Percentiles rank a stretch among this genome's conserved stretches.
Conservation (phyloP, 306 rosid species). For the Rosa multiflora region DNA sequence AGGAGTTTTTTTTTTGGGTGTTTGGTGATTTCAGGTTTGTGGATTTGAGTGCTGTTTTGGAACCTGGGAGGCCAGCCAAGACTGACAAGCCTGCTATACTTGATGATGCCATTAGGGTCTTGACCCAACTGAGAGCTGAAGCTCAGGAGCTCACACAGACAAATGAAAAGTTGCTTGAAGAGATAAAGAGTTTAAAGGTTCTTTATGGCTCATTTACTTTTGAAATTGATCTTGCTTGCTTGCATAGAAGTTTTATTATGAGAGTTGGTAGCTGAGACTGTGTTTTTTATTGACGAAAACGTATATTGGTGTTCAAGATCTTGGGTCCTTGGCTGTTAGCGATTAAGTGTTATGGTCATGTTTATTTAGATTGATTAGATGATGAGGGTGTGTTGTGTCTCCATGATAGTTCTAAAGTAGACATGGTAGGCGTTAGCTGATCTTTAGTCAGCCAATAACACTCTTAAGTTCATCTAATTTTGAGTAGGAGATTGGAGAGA, state of each 20-base stretch:
- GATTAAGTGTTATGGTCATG: neutral
- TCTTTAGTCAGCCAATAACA: neutral
- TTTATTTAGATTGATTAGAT: neutral
- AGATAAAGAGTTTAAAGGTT: constrained; percentile 79
- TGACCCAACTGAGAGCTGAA: constrained; percentile 74
- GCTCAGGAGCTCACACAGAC: constrained; percentile 71
- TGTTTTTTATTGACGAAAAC: neutral
- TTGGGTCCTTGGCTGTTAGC: neutral
- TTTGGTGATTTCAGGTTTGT: constrained; percentile 51
- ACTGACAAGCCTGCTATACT: constrained; percentile 77
- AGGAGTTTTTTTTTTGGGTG: neutral
- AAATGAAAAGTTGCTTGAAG: constrained; percentile 69
- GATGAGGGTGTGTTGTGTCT: neutral
- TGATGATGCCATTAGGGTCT: constrained; percentile 79
- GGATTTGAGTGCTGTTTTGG: constrained; percentile 79
- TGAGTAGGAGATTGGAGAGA: neutral
- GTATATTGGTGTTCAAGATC: neutral
- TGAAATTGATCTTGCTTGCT: neutral
- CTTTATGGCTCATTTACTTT: constrained; percentile 23
- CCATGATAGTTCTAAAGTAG: neutral
- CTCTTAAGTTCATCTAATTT: neutral
- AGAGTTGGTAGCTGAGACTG: neutral
- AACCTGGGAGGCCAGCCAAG: constrained; percentile 71
- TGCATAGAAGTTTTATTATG: neutral
- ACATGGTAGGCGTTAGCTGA: neutral